Evolutionary conservation across 305 asterid genomes (phyloP).

Genomic region (Rubia occidens): DNA sequence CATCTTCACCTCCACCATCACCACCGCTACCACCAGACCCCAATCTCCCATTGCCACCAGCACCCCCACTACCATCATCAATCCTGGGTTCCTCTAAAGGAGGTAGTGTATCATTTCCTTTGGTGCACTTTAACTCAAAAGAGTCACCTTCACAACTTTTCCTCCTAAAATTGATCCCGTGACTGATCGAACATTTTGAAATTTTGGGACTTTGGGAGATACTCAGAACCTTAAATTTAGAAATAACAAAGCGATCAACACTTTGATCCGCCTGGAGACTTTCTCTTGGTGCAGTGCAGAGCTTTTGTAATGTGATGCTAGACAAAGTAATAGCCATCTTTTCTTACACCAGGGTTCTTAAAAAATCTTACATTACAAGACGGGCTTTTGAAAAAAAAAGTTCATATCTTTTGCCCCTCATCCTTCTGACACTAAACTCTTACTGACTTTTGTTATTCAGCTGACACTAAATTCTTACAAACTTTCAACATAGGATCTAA

Average conservation of each 20-base stretch:
- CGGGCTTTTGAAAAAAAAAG: too few relatives aligned
- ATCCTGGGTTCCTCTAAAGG: conserved; percentile 28
- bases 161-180: not conserved
- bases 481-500: not conserved
- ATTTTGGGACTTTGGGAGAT: conserved; percentile 11
- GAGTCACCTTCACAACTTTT: not conserved
- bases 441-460: not conserved
- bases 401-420: too few relatives aligned
- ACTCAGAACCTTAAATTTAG: conserved; percentile 9
- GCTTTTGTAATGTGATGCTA: conserved; percentile 9
- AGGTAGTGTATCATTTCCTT: conserved; percentile 15
- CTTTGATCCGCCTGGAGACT: conserved; percentile 4
- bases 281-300: not conserved
- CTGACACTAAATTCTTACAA: not conserved
- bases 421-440: not conserved
- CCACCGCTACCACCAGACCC: conserved; percentile 36
- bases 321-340: conserved; percentile 17
- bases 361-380: too few relatives aligned
- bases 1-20: conserved; percentile 35
- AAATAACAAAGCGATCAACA: not conserved
- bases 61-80: conserved; percentile 38
- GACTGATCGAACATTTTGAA: conserved; percentile 10
- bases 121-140: conserved; percentile 30
- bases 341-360: too few relatives aligned
- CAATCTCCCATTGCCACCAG: conserved; percentile 36